Evolutionary conservation across 2,329 filamentous ascomycete genomes (phyloP), one percentile per base, ranked within the genome.

Genomic region (Penicillium nordicum): DNA sequence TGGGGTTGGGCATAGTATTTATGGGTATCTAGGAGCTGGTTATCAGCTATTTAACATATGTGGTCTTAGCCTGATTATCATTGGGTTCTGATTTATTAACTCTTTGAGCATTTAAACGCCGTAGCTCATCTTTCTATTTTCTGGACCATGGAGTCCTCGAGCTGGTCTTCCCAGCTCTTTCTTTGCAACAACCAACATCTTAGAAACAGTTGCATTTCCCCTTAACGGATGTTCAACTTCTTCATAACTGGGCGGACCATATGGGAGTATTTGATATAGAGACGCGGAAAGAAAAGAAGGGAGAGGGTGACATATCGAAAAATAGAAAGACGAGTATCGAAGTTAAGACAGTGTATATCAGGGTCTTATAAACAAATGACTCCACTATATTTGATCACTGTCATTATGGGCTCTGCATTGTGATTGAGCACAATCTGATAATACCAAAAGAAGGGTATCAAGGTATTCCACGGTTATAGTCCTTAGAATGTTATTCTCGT

Each of bases 1-100:
- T 49, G 41, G 43, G n/a, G 34, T 21, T 46, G 29, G 45, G 44
- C 40, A 48, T 44, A 25, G 37, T 27, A 49, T 49, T 54, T 43
- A 18, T 21, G 14, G 43, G 11, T 32, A 32, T 32, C 14, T 42
- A 34, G 27, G 21, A 38, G 27, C 7, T 50, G 37, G 37, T 10
- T 50, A 50, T 42, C 27, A 10, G 27, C 37, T 23, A 7, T 14
- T 50, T 41, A 27, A 16, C 12, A 21, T 41, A 8, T 12, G 16
- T 1, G 1, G 0, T 42, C 18, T 25, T 42, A 10, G 14, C 18
- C 37, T 49, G 16, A 30, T n/a, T 18, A 40, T n/a, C 14, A 2
- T 8, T 38, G 16, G 27, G n/a, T 12, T 48, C 4, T 27, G 16
- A 16, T 2, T 21, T 9, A 5, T 16, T 16, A 32, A 16, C 4